These are phyloP conservation scores for Boletellus ananiceps DNA, from an alignment of 768 basidiomycete genomes.

Conservation along the genomic window DNA sequence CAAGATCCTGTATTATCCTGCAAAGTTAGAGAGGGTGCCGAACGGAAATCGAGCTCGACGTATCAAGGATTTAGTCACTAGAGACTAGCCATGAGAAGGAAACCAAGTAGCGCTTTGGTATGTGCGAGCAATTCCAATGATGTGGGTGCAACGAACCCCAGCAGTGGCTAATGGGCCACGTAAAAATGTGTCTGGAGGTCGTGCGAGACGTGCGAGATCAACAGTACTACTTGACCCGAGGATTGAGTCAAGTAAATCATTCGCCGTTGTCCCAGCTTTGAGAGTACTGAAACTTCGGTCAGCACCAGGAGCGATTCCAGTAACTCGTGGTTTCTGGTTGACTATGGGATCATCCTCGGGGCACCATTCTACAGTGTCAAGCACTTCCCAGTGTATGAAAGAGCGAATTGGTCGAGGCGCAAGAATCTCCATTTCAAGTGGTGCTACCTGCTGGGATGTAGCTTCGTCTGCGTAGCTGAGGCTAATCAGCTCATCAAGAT, in stretches of 20 bases:
- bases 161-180: constrained; percentile 24
- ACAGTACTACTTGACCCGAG: constrained; percentile 11
- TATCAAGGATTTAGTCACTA: too few relatives aligned
- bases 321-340: constrained; percentile 23
- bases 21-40: neutral
- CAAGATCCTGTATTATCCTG: too few relatives aligned
- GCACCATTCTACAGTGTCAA: constrained; percentile 24
- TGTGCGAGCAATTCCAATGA: constrained; percentile 14
- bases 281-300: constrained; percentile 1
- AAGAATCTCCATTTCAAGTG: constrained; percentile 5
- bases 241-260: constrained; percentile 28
- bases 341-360: constrained; percentile 29
- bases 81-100: constrained; percentile 16
- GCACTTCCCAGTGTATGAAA: constrained; percentile 7
- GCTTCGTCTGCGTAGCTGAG: constrained; percentile 3
- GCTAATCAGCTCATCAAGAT: constrained; percentile 19
- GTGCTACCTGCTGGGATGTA: neutral
- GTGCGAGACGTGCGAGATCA: constrained; percentile 3
- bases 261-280: constrained; percentile 16
- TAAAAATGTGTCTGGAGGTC: constrained; percentile 21
- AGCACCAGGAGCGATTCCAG: constrained; percentile 29
- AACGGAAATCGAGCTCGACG: neutral
- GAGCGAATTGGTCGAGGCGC: constrained; percentile 14
- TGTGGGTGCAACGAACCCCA: constrained; percentile 19
- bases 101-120: constrained; percentile 21